Evolutionary conservation across 441 rosid genomes (phyloP), one percentile per base, ranked within the genome.

Genomic region (Adansonia madagascariensis): DNA sequence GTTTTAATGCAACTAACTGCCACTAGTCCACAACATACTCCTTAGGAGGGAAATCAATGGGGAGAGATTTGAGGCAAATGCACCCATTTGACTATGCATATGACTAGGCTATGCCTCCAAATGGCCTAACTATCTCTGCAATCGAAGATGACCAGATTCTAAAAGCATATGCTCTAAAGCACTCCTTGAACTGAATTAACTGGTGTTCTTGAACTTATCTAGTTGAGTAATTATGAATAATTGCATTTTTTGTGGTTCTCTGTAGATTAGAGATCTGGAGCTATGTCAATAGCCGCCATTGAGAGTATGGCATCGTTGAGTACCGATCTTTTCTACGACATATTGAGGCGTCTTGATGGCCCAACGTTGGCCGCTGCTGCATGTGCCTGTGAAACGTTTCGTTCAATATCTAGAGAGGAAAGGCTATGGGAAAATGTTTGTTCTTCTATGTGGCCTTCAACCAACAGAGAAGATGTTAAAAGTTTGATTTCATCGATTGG

Each of bases 341-440:
- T 91, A 87, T 75, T 91, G 79, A 86, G 84, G 83, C 95, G 93
- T 53, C 91, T 91, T 24, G 95, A 91, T 84, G 95, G 95, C 56
- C 85, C 85, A n/a, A 86, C 88, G 52, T 83, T 91, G 86, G 95
- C 95, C 62, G 85, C 83, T 74, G 95, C 92, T 12, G 93, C 95
- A 74, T 91, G 95, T 82, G 77, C 91, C 10, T 89, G 95, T 61
- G 91, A 87, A 15, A 82, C 91, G 27, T 88, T 91, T 79, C 87
- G 85, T 75, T 88, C 93, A 55, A 87, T 91, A 55, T 91, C 93
- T 8, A 89, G 83, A 79, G 95, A 91, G 73, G 93, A 91, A 86
- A 85, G 78, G 64, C 70, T 91, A 47, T 91, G 93, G 95, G 91
- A 91, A 80, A 86, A 89, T 81, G 93, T 87, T 6, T 91, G 95